Evolutionary conservation across 148 eudicot species (phyloP), one percentile per base, ranked within the genome.

Genomic region (Linanthus parryae): DNA sequence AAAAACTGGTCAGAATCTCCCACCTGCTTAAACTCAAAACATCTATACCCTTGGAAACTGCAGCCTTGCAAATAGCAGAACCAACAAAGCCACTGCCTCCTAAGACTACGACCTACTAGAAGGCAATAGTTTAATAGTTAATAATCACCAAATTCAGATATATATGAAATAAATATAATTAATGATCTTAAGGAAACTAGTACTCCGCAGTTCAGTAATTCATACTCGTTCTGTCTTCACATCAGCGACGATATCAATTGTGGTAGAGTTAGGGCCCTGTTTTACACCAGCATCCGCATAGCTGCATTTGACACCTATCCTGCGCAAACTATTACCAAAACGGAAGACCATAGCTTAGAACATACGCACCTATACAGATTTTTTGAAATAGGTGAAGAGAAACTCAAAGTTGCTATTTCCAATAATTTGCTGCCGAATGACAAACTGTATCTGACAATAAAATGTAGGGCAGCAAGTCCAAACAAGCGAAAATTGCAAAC

Each of bases 71-170:
- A 62, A 92, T 86, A 41, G 98, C 98, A 16, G 98, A 83, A 48
- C 98, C 98, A 70, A 92, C 94, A 79, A 92, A 92, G 50, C 98
- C 98, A 52, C 71, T 87, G 74, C 98, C 98, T 73, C 98, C 98
- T 61, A 92, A 59, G 57, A 92, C 96, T 35, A 92, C 96, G 66
- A 92, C 66, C 98, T 92, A 83, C 68, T 61, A 60, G 58, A 63
- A 65, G 58, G 55, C 12, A 29, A n/a, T n/a, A n/a, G n/a, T n/a
- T n/a, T n/a, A n/a, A n/a, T n/a, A n/a, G n/a, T n/a, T n/a, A n/a
- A n/a, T n/a, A n/a, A n/a, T n/a, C n/a, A n/a, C n/a, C n/a, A n/a
- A n/a, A n/a, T n/a, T n/a, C n/a, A n/a, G n/a, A n/a, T n/a, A n/a
- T n/a, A n/a, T n/a, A n/a, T n/a, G n/a, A n/a, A n/a, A n/a, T n/a